phyloP scores from a whole-genome alignment of 2,329 filamentous ascomycete species.

The Coniochaeta prunicola region DNA sequence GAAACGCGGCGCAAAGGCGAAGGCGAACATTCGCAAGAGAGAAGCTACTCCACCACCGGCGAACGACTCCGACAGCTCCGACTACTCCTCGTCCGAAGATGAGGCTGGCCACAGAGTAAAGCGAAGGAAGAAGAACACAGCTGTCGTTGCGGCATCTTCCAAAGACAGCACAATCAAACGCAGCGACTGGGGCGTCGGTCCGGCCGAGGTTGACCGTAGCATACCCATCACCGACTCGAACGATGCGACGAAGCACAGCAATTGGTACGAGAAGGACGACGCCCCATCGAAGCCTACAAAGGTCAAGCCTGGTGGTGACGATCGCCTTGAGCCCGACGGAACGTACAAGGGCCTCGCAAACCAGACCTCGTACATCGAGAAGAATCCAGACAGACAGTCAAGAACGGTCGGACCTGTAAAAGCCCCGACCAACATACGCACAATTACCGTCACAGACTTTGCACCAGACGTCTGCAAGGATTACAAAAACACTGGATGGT shows the following conservation, averaged over 20 bases:
- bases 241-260: slow-evolving; percentile 81
- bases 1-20: slow-evolving; percentile 71
- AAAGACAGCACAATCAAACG: slow-evolving; percentile 25
- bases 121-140: slow-evolving; percentile 59
- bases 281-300: slow-evolving; percentile 34
- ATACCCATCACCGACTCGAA: slow-evolving; percentile 60
- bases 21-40: slow-evolving; percentile 73
- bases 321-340: slow-evolving; percentile 43
- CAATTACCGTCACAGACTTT: slow-evolving; percentile 84
- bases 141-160: slow-evolving; percentile 54
- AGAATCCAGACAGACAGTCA: slow-evolving; percentile 66
- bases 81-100: slow-evolving; percentile 68
- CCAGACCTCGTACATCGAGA: slow-evolving; percentile 68
- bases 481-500: slow-evolving; percentile 49
- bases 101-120: slow-evolving; percentile 73
- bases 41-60: slow-evolving; percentile 69
- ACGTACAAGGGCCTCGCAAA: slow-evolving; percentile 72
- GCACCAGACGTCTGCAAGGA: slow-evolving; percentile 94
- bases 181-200: neutral
- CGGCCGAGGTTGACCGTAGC: slow-evolving; percentile 45
- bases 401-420: slow-evolving; percentile 79
- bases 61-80: slow-evolving; percentile 43
- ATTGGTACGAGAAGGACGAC: slow-evolving; percentile 80
- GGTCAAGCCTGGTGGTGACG: slow-evolving; percentile 33
- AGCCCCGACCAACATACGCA: slow-evolving; percentile 81